These are phyloP conservation scores for Colletotrichum karsti DNA, from an alignment of 2,329 filamentous ascomycete species.

Conservation along the genomic window DNA sequence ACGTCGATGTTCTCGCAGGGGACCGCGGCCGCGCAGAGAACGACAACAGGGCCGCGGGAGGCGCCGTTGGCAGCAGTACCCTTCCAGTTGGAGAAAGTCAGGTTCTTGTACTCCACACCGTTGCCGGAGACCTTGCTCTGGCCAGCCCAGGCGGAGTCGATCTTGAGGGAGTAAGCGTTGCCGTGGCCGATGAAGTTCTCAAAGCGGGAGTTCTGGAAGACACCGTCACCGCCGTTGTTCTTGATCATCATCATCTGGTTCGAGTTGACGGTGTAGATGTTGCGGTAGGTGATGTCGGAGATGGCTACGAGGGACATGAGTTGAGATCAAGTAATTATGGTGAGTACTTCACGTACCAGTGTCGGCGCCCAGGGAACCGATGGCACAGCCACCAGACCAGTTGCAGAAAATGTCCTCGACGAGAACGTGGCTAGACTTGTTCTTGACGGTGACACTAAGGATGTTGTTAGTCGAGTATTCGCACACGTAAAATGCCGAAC, in stretches of 20 bases:
- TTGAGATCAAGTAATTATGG: too few relatives aligned
- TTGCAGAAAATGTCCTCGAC: constrained; percentile 70
- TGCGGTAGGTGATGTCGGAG: constrained; percentile 60
- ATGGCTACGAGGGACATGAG: constrained; percentile 43
- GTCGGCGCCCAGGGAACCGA: constrained; percentile 61
- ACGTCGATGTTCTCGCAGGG: constrained; percentile 63
- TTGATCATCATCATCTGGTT: constrained; percentile 74
- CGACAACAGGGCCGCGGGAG: constrained; percentile 60
- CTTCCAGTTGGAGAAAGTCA: constrained; percentile 64
- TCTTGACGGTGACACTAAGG: constrained; percentile 34
- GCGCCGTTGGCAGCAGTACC: constrained; percentile 59
- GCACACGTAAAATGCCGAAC: not conserved
- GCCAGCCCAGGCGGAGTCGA: constrained; percentile 62
- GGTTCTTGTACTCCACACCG: constrained; percentile 60
- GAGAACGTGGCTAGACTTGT: constrained; percentile 60
- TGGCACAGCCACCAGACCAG: constrained; percentile 66
- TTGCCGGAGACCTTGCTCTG: constrained; percentile 50
- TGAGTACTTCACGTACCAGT: constrained; percentile 35
- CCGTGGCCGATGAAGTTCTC: constrained; percentile 68
- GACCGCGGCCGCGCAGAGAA: constrained; percentile 56
- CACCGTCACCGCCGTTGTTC: constrained; percentile 64
- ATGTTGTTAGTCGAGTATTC: not conserved
- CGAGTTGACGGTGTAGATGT: constrained; percentile 65
- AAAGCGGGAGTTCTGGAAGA: constrained; percentile 57
- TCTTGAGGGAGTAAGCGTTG: constrained; percentile 66